Conservation (phyloP, 176 grass and related monocot genomes). For the Cenchrus purpureus region DNA sequence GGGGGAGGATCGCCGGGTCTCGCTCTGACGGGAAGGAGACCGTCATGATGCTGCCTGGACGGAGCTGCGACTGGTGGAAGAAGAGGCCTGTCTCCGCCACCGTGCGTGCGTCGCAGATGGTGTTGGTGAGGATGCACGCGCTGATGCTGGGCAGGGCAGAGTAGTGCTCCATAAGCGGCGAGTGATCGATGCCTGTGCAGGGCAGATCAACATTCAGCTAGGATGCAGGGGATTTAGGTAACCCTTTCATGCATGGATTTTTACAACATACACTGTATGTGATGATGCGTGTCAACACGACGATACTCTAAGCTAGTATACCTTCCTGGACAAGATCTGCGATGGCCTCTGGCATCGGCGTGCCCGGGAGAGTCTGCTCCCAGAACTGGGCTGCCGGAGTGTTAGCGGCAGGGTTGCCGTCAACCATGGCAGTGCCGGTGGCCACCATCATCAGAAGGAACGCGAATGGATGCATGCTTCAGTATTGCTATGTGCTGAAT, state of each 20-base stretch:
- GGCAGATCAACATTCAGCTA: too few species aligned
- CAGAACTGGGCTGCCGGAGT: slow-evolving; percentile 19
- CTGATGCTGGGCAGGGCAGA: background rate
- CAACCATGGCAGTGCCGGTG: background rate
- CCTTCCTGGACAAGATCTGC: slow-evolving; percentile 16
- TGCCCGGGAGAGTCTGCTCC: background rate
- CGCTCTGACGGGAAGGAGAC: background rate
- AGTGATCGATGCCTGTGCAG: background rate
- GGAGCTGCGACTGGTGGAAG: background rate
- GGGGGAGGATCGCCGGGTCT: background rate
- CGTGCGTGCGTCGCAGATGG: background rate
- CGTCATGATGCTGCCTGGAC: background rate
- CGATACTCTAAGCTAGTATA: background rate
- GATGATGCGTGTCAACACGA: too few species aligned
- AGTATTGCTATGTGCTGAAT: background rate
- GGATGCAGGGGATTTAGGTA: too few species aligned
- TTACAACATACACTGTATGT: too few species aligned
- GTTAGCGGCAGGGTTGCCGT: background rate
- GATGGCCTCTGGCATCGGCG: background rate
- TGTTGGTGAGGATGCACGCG: background rate
- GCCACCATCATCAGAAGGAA: background rate
- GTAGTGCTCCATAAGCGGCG: background rate
- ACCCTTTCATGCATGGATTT: too few species aligned
- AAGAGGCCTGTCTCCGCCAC: background rate
- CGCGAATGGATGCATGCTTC: background rate